Conservation (phyloP, 2,329 filamentous ascomycete genomes). For the Hansfordia pulvinata region DNA sequence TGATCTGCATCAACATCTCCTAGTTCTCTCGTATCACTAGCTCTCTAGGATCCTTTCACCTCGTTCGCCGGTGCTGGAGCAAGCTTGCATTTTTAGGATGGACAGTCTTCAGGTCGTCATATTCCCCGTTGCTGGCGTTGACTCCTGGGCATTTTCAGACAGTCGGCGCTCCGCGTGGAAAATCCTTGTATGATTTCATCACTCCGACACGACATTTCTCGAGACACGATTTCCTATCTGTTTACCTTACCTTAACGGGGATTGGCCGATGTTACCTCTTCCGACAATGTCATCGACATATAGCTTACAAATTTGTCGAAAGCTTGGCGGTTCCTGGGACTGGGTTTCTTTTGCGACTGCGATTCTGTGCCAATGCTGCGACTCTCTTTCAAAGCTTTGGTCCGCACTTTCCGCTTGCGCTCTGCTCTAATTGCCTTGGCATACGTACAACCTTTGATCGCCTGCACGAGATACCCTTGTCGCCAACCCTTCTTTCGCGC, state of each 20-base stretch:
- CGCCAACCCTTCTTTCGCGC: too few relatives aligned
- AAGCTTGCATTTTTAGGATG: slow-evolving; percentile 5
- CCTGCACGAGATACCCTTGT: too few relatives aligned
- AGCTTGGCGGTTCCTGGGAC: too few relatives aligned
- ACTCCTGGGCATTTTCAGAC: slow-evolving; percentile 12
- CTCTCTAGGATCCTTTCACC: slow-evolving; percentile 7
- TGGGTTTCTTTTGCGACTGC: too few relatives aligned
- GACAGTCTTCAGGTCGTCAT: slow-evolving; percentile 4
- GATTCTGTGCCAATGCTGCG: too few relatives aligned
- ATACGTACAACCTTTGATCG: too few relatives aligned
- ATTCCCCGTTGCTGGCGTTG: slow-evolving; percentile 10
- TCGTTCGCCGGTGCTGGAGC: slow-evolving; percentile 8
- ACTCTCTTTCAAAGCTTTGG: too few relatives aligned
- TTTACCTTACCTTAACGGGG: background rate
- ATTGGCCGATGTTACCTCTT: too few relatives aligned
- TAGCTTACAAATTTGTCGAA: too few relatives aligned
- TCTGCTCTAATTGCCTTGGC: too few relatives aligned
- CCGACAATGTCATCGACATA: too few relatives aligned
- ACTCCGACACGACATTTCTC: slow-evolving; percentile 11
- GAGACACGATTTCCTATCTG: slow-evolving; percentile 3
- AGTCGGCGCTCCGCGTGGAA: slow-evolving; percentile 10
- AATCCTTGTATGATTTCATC: slow-evolving; percentile 10
- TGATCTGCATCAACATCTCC: slow-evolving; percentile 12
- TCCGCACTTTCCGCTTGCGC: too few relatives aligned
- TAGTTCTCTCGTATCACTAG: slow-evolving; percentile 14